Base-by-base conservation (phyloP, 2,329 filamentous ascomycete genomes). In the Periglandula ipomoeae region DNA sequence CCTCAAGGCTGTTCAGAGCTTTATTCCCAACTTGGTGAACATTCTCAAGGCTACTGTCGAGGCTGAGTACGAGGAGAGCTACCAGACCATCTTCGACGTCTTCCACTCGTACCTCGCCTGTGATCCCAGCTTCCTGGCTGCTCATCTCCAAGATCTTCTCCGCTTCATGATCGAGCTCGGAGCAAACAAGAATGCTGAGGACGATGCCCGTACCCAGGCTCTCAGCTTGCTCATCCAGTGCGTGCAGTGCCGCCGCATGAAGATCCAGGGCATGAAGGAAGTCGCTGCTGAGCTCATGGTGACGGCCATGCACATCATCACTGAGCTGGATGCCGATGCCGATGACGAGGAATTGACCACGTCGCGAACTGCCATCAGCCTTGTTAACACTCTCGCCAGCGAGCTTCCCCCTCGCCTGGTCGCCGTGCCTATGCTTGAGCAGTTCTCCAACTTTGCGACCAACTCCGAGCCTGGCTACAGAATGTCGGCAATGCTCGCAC, bases 31-130 rank as follows among this genome's bases (percentile, higher is more conserved):
- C 59, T 93, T 97, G 85, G 91, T 97, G 51, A 79, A 82, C 54
- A 88, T 96, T 10, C 77, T 97, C 56, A 93, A 95, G 76, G 78
- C 84, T 54, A 81, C 87, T 23, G 86, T 97, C 50, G 79, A 89
- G 59, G 78, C 79, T 50, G 79, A 80, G 50, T 86, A 96, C 59
- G 90, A 96, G 59, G 90, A 95, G 63, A 85, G 86, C 64, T 84
- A 87, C 58, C 88, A 91, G 74, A 84, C 91, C 63, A 82, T 89
- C 23, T 98, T 97, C 59, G 93, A 97, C 65, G 89, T 95, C 56
- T 95, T 97, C 79, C 93, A 97, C 73, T 93, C 88, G 45, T 84
- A 96, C 60, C 79, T 98, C 47, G 87, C 86, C 55, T 95, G 89
- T 65, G 91, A 96, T 65, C 85, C 88, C 26, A 80, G 87, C 42